Conservation (phyloP, 2,329 filamentous ascomycete genomes). For the Fusarium xylarioides region DNA sequence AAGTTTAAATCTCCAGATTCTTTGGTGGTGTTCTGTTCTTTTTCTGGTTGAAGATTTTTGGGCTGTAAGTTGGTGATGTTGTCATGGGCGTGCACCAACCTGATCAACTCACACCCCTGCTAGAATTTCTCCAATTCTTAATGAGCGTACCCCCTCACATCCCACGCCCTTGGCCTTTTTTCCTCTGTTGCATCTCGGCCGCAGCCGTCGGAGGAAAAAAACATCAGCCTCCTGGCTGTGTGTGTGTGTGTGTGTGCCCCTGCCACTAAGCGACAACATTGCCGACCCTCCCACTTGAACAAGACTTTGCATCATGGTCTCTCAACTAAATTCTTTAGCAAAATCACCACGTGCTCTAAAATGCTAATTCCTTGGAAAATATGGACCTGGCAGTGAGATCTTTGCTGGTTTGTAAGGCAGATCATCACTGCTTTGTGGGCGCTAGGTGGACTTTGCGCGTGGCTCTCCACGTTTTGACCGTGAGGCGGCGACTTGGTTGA, state of each 20-base stretch:
- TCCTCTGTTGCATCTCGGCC: conserved; percentile 27
- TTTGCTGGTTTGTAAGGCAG: background rate
- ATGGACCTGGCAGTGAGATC: background rate
- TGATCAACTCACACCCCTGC: conserved; percentile 10
- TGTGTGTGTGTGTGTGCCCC: background rate
- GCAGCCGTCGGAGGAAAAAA: conserved; percentile 28
- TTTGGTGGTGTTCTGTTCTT: background rate
- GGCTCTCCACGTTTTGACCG: conserved; percentile 1
- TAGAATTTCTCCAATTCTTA: conserved; percentile 26
- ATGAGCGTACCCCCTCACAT: conserved; percentile 12
- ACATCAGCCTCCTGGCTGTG: background rate
- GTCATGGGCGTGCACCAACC: conserved; percentile 6
- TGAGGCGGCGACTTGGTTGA: conserved; percentile 3
- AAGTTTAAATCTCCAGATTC: conserved; percentile 29
- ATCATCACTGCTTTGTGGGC: background rate
- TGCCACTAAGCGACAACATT: background rate
- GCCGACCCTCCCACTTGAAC: background rate
- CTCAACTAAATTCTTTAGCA: conserved; percentile 3
- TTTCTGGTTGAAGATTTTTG: conserved; percentile 1
- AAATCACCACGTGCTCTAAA: conserved; percentile 6
- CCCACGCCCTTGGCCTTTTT: conserved; percentile 1
- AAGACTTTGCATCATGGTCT: conserved; percentile 11
- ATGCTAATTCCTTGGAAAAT: background rate
- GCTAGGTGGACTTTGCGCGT: conserved; percentile 2
- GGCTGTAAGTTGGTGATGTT: conserved; percentile 3